Conservation (phyloP, 2,329 filamentous ascomycete genomes). For the Fusarium agapanthi region DNA sequence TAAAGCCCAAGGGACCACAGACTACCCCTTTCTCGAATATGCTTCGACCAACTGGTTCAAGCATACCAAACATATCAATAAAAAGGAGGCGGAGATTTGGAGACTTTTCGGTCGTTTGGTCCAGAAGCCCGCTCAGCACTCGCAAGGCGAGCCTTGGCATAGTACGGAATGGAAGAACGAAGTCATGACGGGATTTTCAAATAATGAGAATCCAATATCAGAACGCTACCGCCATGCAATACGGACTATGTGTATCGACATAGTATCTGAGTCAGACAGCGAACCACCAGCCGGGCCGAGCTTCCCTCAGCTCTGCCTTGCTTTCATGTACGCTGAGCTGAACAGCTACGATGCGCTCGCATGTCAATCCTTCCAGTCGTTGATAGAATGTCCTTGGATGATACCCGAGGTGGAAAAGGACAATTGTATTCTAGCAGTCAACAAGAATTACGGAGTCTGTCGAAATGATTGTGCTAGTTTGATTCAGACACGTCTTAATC, state of each 20-base stretch:
- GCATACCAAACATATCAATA: background rate
- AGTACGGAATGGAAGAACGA: background rate
- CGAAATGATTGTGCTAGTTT: background rate
- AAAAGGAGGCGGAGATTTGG: background rate
- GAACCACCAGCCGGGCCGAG: too few species aligned
- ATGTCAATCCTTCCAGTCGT: background rate
- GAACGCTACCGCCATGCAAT: rapidly evolving
- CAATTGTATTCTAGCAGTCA: background rate
- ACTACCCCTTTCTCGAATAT: background rate
- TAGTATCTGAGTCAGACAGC: too few species aligned
- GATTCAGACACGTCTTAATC: background rate
- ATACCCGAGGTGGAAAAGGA: rapidly evolving
- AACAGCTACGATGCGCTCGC: background rate
- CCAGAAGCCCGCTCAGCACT: background rate
- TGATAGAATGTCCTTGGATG: rapidly evolving
- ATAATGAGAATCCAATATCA: background rate
- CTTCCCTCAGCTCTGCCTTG: background rate
- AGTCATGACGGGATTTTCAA: rapidly evolving
- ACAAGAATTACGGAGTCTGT: background rate
- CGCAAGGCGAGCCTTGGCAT: background rate
- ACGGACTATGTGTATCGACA: rapidly evolving
- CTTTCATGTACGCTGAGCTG: background rate
- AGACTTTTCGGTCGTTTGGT: background rate
- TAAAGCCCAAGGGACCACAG: rapidly evolving
- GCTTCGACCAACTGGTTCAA: background rate